Evolutionary conservation across 768 basidiomycete genomes (phyloP).

Genomic region (Tricholoma furcatifolium): DNA sequence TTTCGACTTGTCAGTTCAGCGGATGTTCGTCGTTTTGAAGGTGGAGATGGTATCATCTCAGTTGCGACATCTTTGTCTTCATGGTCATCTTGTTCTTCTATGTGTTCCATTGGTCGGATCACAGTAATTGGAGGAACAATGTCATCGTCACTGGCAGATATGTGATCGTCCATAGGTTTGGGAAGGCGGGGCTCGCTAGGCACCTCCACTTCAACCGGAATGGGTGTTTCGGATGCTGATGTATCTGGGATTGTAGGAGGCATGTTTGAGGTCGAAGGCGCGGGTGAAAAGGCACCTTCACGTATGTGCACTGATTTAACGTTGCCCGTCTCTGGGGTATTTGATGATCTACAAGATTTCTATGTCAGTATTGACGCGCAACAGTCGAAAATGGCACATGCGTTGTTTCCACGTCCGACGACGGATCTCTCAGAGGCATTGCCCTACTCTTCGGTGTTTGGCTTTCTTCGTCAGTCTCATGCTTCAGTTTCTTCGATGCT

Average conservation of each 20-base stretch:
- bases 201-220: background rate
- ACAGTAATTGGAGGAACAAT: constrained; percentile 35
- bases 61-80: constrained; percentile 6
- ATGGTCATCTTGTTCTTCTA: constrained; percentile 12
- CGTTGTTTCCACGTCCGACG: constrained; percentile 8
- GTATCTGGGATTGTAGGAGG: constrained; percentile 12
- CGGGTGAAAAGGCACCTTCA: constrained; percentile 69
- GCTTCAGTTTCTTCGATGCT: constrained; percentile 21
- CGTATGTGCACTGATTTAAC: constrained; percentile 40
- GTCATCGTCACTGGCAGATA: constrained; percentile 12
- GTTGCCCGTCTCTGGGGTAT: constrained; percentile 13
- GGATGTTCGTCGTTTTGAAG: constrained; percentile 16
- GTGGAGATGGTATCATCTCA: constrained; percentile 11
- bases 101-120: constrained; percentile 27
- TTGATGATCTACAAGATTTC: constrained; percentile 10
- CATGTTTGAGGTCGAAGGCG: constrained; percentile 21
- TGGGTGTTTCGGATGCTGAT: constrained; percentile 10
- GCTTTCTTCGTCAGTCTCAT: constrained; percentile 1
- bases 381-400: constrained; percentile 12
- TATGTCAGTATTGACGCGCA: constrained; percentile 9
- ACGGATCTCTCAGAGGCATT: background rate
- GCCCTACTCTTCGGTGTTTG: constrained; percentile 7
- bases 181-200: constrained; percentile 4
- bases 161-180: background rate
- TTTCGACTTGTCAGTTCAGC: constrained; percentile 12